phyloP scores from a whole-genome alignment of 208 protist genomes.

The Naegleria gruberi region DNA sequence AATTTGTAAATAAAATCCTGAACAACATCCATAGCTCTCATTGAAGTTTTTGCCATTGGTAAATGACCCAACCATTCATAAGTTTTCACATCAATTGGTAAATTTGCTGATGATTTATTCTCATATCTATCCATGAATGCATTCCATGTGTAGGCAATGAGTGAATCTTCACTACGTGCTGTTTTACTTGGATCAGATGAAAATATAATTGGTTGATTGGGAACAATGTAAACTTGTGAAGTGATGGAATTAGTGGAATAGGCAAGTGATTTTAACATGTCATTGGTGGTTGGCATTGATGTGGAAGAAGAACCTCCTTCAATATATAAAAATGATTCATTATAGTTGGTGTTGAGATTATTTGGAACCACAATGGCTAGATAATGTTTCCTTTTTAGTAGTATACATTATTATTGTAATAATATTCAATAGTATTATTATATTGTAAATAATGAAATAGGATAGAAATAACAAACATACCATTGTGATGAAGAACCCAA shows the following conservation, averaged over 20 bases:
- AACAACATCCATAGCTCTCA: constrained; percentile 48
- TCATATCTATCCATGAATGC: constrained; percentile 37
- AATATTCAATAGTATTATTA: no score
- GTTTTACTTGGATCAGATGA: background rate
- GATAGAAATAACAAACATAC: no score
- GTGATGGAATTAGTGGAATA: background rate
- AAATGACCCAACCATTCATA: constrained; percentile 42
- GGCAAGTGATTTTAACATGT: no score
- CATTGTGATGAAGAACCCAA: no score
- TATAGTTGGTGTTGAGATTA: background rate
- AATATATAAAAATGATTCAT: background rate
- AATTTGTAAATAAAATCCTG: constrained; percentile 40
- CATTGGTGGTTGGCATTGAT: background rate
- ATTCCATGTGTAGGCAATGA: background rate
- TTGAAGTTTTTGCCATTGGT: constrained; percentile 50
- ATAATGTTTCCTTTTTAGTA: background rate
- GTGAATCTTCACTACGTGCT: background rate
- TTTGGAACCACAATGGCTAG: background rate
- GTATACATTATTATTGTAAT: no score
- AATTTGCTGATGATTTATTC: no score
- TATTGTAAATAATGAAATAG: no score
- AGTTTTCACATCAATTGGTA: no score
- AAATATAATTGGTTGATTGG: background rate
- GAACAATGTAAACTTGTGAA: background rate
- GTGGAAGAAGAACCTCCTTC: background rate